These are phyloP conservation scores for Brassica nigra DNA, from an alignment of 345 rosid genomes.

Conservation along the genomic window DNA sequence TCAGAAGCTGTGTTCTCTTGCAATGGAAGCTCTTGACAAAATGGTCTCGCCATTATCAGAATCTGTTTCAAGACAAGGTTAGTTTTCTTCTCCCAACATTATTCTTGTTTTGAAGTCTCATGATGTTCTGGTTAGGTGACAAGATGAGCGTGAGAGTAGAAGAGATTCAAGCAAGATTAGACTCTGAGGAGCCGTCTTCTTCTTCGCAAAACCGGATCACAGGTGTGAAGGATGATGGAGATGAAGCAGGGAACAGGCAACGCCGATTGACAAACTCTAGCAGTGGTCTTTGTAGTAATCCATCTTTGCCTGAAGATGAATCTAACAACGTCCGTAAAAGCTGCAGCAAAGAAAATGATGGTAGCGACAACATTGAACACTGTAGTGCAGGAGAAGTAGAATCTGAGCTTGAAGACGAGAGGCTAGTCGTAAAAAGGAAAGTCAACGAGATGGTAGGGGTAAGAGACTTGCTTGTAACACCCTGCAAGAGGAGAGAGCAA, in stretches of 20 bases:
- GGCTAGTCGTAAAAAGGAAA: slow-evolving; percentile 40
- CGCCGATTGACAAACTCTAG: slow-evolving; percentile 76
- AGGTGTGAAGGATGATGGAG: slow-evolving; percentile 41
- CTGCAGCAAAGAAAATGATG: slow-evolving; percentile 41
- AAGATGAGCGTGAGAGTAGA: slow-evolving; percentile 47
- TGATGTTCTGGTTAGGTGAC: slow-evolving; percentile 24
- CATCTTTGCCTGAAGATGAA: slow-evolving; percentile 88
- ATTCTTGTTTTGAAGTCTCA: background rate
- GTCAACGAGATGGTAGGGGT: slow-evolving; percentile 49
- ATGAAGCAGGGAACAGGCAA: slow-evolving; percentile 50
- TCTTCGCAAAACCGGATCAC: slow-evolving; percentile 32
- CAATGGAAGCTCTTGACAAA: slow-evolving; percentile 64
- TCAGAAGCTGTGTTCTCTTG: slow-evolving; percentile 71
- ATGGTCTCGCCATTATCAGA: slow-evolving; percentile 44
- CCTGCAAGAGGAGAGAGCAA: slow-evolving; percentile 67
- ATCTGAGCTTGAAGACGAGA: slow-evolving; percentile 31
- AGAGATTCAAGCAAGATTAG: slow-evolving; percentile 59
- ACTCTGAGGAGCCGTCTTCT: slow-evolving; percentile 46
- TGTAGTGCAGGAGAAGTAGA: slow-evolving; percentile 33
- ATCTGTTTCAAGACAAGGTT: slow-evolving; percentile 32
- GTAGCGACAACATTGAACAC: slow-evolving; percentile 30
- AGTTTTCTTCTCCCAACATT: background rate
- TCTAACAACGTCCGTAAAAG: slow-evolving; percentile 51
- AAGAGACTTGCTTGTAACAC: slow-evolving; percentile 73
- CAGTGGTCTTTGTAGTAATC: slow-evolving; percentile 71